Evolutionary conservation across 2,329 filamentous ascomycete genomes (phyloP).

Genomic region (Pezicula radicicola): DNA sequence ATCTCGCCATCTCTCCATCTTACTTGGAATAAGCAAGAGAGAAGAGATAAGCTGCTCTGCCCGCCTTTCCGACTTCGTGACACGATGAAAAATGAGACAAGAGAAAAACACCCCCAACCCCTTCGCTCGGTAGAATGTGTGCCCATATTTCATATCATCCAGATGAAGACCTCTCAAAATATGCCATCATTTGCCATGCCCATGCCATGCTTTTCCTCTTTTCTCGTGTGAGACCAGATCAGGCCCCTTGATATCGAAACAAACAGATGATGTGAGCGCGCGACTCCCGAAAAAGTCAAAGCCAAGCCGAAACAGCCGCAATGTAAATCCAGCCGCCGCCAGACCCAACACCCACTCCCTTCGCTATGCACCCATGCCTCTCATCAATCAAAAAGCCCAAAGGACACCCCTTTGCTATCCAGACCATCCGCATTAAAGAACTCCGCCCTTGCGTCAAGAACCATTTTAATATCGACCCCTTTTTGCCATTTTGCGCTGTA

Average conservation of each 20-base stretch:
- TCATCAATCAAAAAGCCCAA: neutral
- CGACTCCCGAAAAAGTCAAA: conserved; percentile 1
- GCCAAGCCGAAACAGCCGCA: neutral
- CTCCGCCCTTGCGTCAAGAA: conserved; percentile 26
- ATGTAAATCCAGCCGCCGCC: conserved; percentile 2
- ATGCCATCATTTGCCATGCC: conserved; percentile 3
- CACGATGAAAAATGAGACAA: neutral
- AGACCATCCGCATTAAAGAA: conserved; percentile 31
- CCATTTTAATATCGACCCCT: conserved; percentile 8
- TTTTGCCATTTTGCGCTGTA: conserved; percentile 20
- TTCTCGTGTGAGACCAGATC: neutral
- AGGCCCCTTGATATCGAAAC: too few species aligned
- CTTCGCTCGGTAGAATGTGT: neutral
- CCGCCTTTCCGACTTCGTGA: neutral
- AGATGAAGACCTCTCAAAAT: neutral
- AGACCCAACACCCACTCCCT: conserved; percentile 21
- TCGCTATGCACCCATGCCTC: conserved; percentile 24
- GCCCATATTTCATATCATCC: too few species aligned
- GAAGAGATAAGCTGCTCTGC: too few species aligned
- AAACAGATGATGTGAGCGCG: too few species aligned
- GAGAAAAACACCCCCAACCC: neutral
- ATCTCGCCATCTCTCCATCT: neutral
- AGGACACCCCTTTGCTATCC: conserved; percentile 9
- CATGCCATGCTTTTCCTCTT: conserved; percentile 11
- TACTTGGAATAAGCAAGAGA: neutral